Evolutionary conservation across 441 rosid genomes (phyloP).

Genomic region (Gossypium lobatum): DNA sequence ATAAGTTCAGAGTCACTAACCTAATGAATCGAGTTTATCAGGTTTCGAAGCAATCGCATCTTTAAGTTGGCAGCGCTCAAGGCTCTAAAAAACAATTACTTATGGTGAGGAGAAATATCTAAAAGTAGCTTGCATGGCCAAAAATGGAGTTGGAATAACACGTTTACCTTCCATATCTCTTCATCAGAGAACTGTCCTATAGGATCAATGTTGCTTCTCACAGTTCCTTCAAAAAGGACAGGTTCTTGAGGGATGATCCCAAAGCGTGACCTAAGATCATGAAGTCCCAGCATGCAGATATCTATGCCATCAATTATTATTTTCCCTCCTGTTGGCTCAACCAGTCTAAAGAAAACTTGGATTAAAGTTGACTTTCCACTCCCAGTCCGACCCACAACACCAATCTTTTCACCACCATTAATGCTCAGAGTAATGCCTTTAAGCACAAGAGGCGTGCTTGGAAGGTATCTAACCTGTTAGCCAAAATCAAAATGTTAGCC

Average conservation of each 20-base stretch:
- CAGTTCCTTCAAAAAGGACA: conserved; percentile 92
- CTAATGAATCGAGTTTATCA: conserved; percentile 77
- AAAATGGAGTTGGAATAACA: neutral
- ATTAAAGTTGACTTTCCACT: conserved; percentile 91
- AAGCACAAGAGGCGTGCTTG: conserved; percentile 78
- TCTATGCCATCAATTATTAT: conserved; percentile 75
- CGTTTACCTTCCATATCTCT: conserved; percentile 79
- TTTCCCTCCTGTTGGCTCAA: conserved; percentile 79
- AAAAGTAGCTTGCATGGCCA: neutral
- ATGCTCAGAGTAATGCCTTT: conserved; percentile 78
- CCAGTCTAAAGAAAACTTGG: conserved; percentile 84
- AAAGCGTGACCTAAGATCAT: conserved; percentile 83
- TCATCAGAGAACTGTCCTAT: conserved; percentile 68
- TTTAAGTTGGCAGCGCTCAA: conserved; percentile 89
- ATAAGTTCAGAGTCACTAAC: conserved; percentile 22
- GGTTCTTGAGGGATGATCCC: conserved; percentile 98
- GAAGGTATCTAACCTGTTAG: conserved; percentile 74
- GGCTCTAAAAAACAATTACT: conserved; percentile 37
- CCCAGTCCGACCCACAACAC: conserved; percentile 92
- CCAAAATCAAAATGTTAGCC: conserved; percentile 8
- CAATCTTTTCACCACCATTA: conserved; percentile 79
- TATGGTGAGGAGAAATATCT: neutral
- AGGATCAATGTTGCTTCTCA: conserved; percentile 88
- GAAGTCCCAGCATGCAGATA: conserved; percentile 70
- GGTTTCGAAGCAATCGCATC: conserved; percentile 68